These are phyloP conservation scores for Sextonia rubra DNA, from an alignment of 164 flowering plant species.

Conservation along the genomic window DNA sequence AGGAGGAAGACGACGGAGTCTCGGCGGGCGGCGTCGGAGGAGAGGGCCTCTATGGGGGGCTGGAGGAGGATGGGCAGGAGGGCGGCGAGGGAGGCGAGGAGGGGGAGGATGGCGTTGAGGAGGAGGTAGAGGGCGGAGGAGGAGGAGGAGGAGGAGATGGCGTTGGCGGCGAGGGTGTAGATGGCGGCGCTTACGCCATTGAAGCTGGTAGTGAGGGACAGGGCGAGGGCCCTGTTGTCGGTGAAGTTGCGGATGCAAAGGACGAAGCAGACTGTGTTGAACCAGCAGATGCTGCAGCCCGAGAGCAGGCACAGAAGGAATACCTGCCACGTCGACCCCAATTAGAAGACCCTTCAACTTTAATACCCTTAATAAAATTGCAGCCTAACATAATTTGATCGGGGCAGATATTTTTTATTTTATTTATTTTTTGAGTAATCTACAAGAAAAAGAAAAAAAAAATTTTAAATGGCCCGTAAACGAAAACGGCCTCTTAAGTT, in stretches of 20 bases:
- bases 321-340: constrained; percentile 38
- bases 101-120: constrained; percentile 65
- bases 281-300: constrained; percentile 95
- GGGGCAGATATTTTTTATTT: too few species aligned
- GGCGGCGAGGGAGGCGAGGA: constrained; percentile 46
- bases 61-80: constrained; percentile 67
- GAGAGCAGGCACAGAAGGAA: constrained; percentile 68
- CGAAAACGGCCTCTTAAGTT: too few species aligned
- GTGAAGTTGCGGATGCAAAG: constrained; percentile 76
- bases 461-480: too few species aligned
- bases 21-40: constrained; percentile 39
- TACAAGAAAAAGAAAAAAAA: too few species aligned
- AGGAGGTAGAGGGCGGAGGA: constrained; percentile 53
- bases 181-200: constrained; percentile 91
- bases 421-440: too few species aligned
- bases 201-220: constrained; percentile 79
- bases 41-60: constrained; percentile 43
- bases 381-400: too few species aligned
- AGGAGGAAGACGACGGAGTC: constrained; percentile 66
- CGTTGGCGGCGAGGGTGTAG: constrained; percentile 62
- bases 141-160: constrained; percentile 42
- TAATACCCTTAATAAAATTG: too few species aligned
- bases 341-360: too few species aligned
- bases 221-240: constrained; percentile 54
- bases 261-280: constrained; percentile 89